phyloP scores from a whole-genome alignment of 352 stramenopile species.

The Globisporangium yorkense region DNA sequence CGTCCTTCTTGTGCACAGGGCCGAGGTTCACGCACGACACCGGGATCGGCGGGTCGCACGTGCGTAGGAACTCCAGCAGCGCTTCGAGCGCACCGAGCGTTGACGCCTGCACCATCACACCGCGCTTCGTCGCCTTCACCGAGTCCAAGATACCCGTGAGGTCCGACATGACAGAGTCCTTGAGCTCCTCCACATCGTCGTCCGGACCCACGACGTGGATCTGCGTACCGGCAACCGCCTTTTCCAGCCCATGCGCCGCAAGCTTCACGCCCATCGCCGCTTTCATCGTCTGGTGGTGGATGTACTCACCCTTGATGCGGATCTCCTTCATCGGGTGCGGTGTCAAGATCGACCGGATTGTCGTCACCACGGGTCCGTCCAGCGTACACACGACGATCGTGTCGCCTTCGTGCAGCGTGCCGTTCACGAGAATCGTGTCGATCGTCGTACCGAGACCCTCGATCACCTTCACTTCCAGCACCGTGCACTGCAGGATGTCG shows the following conservation, averaged over 20 bases:
- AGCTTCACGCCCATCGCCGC: constrained; percentile 99
- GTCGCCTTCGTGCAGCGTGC: constrained; percentile 92
- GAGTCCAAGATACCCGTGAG: constrained; percentile 93
- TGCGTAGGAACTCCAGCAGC: constrained; percentile 96
- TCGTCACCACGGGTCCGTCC: constrained; percentile 96
- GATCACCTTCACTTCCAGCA: constrained; percentile 99
- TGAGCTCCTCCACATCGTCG: constrained; percentile 98
- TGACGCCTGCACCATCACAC: constrained; percentile 98
- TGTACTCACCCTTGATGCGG: constrained; percentile 90
- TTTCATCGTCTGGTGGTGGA: constrained; percentile 97
- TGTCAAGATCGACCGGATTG: constrained; percentile 96
- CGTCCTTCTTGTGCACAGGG: constrained; percentile 98
- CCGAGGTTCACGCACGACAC: constrained; percentile 96
- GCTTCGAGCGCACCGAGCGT: constrained; percentile 98
- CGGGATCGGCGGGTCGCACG: constrained; percentile 92
- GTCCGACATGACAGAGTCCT: constrained; percentile 96
- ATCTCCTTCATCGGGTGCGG: constrained; percentile 98
- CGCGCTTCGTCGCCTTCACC: constrained; percentile 93
- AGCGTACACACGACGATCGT: constrained; percentile 98
- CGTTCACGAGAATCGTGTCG: constrained; percentile 98
- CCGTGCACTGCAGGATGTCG: constrained; percentile 94
- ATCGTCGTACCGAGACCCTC: constrained; percentile 98
- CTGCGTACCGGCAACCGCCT: constrained; percentile 97
- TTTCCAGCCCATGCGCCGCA: constrained; percentile 95
- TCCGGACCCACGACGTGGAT: constrained; percentile 96